Evolutionary conservation across 2,329 filamentous ascomycete genomes (phyloP), one percentile per base, ranked within the genome.

Genomic region (Thelonectria rubi): DNA sequence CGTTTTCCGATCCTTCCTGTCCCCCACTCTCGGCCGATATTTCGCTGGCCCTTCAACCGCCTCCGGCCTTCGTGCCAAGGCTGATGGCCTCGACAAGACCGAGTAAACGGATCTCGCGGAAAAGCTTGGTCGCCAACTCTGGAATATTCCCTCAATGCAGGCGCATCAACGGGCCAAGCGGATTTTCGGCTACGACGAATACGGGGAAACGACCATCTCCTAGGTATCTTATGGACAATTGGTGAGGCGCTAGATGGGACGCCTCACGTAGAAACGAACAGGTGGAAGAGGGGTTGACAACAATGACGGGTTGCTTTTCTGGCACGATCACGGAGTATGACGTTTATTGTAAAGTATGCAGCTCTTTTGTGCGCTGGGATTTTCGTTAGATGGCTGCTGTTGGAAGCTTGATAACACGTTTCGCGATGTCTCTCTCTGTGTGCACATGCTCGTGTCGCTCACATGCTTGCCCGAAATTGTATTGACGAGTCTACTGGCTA

Each of bases 1-100:
- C 76, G 86, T 99, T 82, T 99, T 98, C 92, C 91, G 92, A 80
- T 97, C 94, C 67, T 92, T 98, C 87, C 81, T 99, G 78, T 88
- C 92, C 77, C 95, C 95, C 72, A 88, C 96, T 74, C 91, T 98
- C 77, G 87, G 92, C 78, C 93, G 93, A 80, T 96, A 97, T 89
- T 99, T 98, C 86, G 80, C 83, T 73, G 71, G 78, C 71, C 75
- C 79, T 74, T 91, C 91, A 65, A 92, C 93, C 74, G 91, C 93
- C 73, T 88, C 92, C 78, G 92, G 93, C 82, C 91, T 97, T 75
- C 92, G 93, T 72, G 90, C 92, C 74, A 93, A 95, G 86, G 93
- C 90, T 78, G 93, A 94, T 75, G 86, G 90, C 75, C 85, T 85
- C 70, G 86, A 90, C 82, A 92, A 89, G 81, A 80, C 82, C 72